A percentile compares a stretch with the other conserved stretches of the same genome.
Evolutionary conservation across 73 alveolate genomes (phyloP).

Genomic region (Paramecium octaurelia): DNA sequence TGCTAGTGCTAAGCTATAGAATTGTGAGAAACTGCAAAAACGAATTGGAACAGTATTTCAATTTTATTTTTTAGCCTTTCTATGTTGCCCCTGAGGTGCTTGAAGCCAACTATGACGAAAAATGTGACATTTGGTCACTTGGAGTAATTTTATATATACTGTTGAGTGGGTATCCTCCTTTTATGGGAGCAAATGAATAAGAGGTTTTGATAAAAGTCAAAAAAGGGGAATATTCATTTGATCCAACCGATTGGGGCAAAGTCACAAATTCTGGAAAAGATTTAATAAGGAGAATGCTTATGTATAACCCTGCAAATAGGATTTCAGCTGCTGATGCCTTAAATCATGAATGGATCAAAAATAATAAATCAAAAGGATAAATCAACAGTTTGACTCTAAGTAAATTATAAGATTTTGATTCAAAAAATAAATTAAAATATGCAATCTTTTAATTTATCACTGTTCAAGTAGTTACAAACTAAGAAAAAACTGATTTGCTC

Average conservation of each 20-base stretch:
- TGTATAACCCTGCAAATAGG: constrained; percentile 17
- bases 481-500: constrained; percentile 11
- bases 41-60: constrained; percentile 56
- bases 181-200: constrained; percentile 52
- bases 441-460: constrained; percentile 25
- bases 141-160: constrained; percentile 68
- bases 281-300: constrained; percentile 37
- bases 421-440: constrained; percentile 44
- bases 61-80: constrained; percentile 17
- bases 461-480: neutral
- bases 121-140: constrained; percentile 72
- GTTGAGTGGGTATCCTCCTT: constrained; percentile 66
- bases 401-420: constrained; percentile 35
- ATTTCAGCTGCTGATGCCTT: constrained; percentile 56
- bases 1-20: constrained; percentile 53
- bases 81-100: constrained; percentile 74
- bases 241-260: constrained; percentile 19
- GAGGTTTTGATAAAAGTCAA: constrained; percentile 49
- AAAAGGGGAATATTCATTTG: constrained; percentile 44
- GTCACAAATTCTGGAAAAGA: constrained; percentile 61
- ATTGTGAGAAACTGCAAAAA: constrained; percentile 30
- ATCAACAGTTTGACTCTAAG: neutral
- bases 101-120: constrained; percentile 62
- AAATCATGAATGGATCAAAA: constrained; percentile 32
- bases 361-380: constrained; percentile 36